Evolutionary conservation across 169 alveolate genomes (phyloP).

Genomic region (Plasmodium malariae): DNA sequence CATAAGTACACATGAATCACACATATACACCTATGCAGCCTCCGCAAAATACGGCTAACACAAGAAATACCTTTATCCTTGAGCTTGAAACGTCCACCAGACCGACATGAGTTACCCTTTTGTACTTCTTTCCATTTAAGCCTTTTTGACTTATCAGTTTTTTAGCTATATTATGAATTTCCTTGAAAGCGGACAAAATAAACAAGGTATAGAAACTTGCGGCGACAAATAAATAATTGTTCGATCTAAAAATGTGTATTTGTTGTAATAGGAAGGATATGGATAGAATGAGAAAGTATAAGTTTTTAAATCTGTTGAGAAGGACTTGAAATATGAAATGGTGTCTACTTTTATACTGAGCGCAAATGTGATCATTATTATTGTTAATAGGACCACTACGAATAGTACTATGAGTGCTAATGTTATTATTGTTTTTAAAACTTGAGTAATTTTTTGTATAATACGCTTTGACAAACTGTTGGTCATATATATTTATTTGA

Average conservation of each 20-base stretch:
- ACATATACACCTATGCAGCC: too few species aligned
- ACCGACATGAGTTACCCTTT: slow-evolving; percentile 33
- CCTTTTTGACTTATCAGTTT: background rate
- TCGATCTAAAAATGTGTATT: background rate
- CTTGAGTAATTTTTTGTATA: background rate
- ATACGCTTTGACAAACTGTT: slow-evolving; percentile 2
- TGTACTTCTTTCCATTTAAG: slow-evolving; percentile 4
- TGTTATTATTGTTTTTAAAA: background rate
- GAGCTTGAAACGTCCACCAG: slow-evolving; percentile 11
- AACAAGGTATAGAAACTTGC: slow-evolving; percentile 14
- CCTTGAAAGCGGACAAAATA: slow-evolving; percentile 15
- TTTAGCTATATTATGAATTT: slow-evolving; percentile 1
- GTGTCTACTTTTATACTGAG: slow-evolving; percentile 12
- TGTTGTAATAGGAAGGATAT: slow-evolving; percentile 34
- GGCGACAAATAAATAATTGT: slow-evolving; percentile 13
- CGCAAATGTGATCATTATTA: background rate
- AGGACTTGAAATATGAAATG: slow-evolving; percentile 8
- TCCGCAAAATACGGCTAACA: too few species aligned
- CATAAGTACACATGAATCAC: too few species aligned
- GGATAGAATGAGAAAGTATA: slow-evolving; percentile 5
- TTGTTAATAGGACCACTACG: too few species aligned
- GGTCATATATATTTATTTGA: slow-evolving; percentile 19
- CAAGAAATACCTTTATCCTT: slow-evolving; percentile 26
- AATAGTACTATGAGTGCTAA: too few species aligned
- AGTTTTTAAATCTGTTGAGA: background rate